Conservation (phyloP, 2,329 filamentous ascomycete species). For the Apiospora kogelbergensis region DNA sequence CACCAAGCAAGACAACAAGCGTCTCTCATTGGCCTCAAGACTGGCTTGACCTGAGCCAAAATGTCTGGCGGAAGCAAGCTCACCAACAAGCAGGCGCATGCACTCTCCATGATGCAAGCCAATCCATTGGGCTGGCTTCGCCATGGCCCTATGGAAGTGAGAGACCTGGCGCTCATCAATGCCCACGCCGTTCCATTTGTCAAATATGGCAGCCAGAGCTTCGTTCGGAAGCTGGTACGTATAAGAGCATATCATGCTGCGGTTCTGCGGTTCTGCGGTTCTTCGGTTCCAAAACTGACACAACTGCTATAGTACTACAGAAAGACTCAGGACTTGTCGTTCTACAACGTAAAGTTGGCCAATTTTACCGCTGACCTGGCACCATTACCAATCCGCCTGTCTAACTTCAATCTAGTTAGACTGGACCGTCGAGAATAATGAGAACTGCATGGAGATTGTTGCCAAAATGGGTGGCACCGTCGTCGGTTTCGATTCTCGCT, state of each 20-base stretch:
- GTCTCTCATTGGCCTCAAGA: background rate
- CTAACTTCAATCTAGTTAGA: background rate
- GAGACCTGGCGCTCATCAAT: slow-evolving; percentile 12
- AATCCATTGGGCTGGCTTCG: slow-evolving; percentile 12
- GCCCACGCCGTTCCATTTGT: slow-evolving; percentile 7
- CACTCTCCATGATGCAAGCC: slow-evolving; percentile 1
- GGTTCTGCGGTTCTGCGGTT: too few species aligned
- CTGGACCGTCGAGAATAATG: slow-evolving; percentile 15
- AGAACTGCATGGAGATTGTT: slow-evolving; percentile 15
- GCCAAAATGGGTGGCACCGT: slow-evolving; percentile 11
- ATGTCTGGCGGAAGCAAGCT: background rate
- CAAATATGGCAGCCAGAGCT: background rate
- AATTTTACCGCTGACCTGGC: background rate
- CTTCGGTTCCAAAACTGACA: background rate
- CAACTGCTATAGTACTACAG: background rate
- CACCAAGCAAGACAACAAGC: background rate
- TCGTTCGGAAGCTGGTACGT: background rate
- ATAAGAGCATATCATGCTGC: background rate
- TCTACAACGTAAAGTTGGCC: background rate
- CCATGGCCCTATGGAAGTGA: background rate
- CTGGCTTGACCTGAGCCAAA: background rate
- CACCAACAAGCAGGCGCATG: background rate
- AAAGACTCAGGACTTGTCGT: background rate
- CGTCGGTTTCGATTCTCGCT: background rate
- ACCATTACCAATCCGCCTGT: background rate